phyloP scores from a whole-genome alignment of 805 yeast genomes.

The Danielia reshetovae region DNA sequence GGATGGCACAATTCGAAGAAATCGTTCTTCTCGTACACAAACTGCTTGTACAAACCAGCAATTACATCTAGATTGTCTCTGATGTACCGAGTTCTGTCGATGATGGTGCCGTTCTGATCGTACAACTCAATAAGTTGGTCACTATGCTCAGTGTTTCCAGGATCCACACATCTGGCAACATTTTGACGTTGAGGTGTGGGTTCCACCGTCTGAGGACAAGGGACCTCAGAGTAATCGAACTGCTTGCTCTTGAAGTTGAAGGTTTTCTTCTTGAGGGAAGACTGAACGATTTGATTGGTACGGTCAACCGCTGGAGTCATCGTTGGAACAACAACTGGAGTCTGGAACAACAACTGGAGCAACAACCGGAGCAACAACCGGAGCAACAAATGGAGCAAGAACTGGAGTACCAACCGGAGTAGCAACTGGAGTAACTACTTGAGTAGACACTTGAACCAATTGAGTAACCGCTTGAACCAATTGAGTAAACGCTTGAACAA shows the following conservation, averaged over 20 bases:
- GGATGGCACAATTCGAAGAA: conserved; percentile 7
- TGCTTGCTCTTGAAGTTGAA: too few species aligned
- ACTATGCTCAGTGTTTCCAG: not conserved
- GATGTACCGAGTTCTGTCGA: conserved; percentile 7
- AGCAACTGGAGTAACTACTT: too few species aligned
- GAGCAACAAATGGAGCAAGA: too few species aligned
- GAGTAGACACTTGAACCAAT: too few species aligned
- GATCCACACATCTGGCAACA: conserved; percentile 1
- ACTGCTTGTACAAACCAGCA: conserved; percentile 3
- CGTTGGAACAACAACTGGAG: not conserved
- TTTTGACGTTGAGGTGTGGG: conserved; percentile 5
- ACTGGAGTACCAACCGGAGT: too few species aligned
- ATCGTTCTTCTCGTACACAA: conserved; percentile 8
- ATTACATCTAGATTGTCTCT: conserved; percentile 5
- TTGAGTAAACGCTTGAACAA: too few species aligned
- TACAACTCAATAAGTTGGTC: conserved; percentile 5
- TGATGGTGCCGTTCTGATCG: conserved; percentile 6
- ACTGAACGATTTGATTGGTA: not conserved
- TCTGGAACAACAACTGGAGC: too few species aligned
- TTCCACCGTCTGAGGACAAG: not conserved
- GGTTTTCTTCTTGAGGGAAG: not conserved
- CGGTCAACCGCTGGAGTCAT: not conserved
- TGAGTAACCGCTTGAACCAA: too few species aligned
- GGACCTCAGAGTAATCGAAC: conserved; percentile 5
- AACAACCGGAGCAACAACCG: too few species aligned